A percentile compares a stretch with the other conserved stretches of the same genome.
These are phyloP conservation scores for Diplodia sapinea DNA, from an alignment of 2,329 filamentous ascomycete species.

Conservation along the genomic window DNA sequence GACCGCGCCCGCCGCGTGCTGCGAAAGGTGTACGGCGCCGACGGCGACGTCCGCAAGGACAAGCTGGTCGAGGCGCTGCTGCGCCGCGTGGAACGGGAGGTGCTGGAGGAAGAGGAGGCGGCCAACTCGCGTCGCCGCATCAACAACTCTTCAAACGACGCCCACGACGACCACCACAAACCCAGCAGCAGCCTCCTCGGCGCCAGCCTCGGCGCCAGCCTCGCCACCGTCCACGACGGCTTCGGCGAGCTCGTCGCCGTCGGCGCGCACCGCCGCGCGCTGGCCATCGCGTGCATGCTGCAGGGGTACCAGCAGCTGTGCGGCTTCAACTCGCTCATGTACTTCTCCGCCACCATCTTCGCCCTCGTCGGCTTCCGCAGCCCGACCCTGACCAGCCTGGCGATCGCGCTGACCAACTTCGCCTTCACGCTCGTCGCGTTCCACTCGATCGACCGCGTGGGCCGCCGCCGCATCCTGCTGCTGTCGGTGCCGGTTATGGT, in stretches of 20 bases:
- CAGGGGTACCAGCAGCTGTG: constrained; percentile 89
- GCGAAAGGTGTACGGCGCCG: constrained; percentile 63
- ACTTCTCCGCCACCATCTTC: constrained; percentile 57
- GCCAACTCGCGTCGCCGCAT: constrained; percentile 46
- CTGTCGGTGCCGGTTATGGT: constrained; percentile 86
- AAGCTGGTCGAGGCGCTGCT: constrained; percentile 65
- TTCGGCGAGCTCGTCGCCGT: constrained; percentile 54
- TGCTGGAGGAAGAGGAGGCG: constrained; percentile 69
- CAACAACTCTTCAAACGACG: constrained; percentile 33
- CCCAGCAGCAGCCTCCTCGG: constrained; percentile 7
- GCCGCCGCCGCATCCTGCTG: constrained; percentile 68
- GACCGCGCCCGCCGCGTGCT: constrained; percentile 70
- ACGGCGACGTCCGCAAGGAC: constrained; percentile 28
- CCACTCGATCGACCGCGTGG: constrained; percentile 52
- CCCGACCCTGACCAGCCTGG: constrained; percentile 53
- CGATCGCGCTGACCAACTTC: constrained; percentile 55
- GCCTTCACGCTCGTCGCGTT: constrained; percentile 55
- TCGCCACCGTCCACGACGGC: constrained; percentile 61
- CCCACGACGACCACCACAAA: constrained; percentile 34
- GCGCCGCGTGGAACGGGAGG: constrained; percentile 73
- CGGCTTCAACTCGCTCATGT: constrained; percentile 53
- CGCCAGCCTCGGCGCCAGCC: constrained; percentile 38
- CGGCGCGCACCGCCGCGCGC: constrained; percentile 69
- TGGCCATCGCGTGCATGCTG: constrained; percentile 83
- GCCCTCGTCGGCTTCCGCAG: constrained; percentile 53